Evolutionary conservation across 1,284 basidiomycete genomes (phyloP), one percentile per base, ranked within the genome.

Genomic region (Ceratobasidium sp.): DNA sequence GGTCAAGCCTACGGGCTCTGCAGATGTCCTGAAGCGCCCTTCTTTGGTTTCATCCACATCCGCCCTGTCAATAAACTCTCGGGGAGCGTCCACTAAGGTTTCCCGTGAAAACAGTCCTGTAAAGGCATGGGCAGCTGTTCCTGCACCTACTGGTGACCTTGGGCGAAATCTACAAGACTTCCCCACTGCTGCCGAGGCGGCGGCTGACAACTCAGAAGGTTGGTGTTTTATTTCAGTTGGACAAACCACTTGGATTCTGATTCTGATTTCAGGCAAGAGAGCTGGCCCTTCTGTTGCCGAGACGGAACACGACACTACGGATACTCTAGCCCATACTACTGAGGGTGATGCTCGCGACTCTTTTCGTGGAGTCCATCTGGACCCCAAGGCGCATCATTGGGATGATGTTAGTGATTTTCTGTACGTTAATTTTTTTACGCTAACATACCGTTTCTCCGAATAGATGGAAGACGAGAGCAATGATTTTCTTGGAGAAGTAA

Each of bases 331-430:
- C 24, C 48, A 75, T 56, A 66, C 41, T 9, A 45, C 54, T 5
- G 54, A 74, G 31, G 51, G 19, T 76, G 90, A 91, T 78, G 90
- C 94, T 79, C 92, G 91, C n/a, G 96, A 97, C 82, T 93, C 94
- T 1, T 98, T 98, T 82, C 89, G 95, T 54, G 95, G 95, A 0
- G 91, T 95, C 1, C 96, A 97, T 83, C 84, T 98, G 59, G 91
- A 97, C 84, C 94, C 95, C 57, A 96, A 96, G 80, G 90, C 93
- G 4, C 94, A 96, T 81, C 95, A 97, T 81, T 98, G 96, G 96
- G 96, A 98, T 79, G 95, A 96, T 87, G 95, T 97, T 75, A 79
- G 93, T 86, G 31, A 36, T 17, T 1, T 47, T 56, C 53, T 51
- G 71, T n/a, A 53, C 31, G 1, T 59, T 31, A 44, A n/a, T n/a